A percentile compares a stretch with the other conserved stretches of the same genome.
phyloP scores from a whole-genome alignment of 140 eudicot genomes.

The Anethum foeniculum region DNA sequence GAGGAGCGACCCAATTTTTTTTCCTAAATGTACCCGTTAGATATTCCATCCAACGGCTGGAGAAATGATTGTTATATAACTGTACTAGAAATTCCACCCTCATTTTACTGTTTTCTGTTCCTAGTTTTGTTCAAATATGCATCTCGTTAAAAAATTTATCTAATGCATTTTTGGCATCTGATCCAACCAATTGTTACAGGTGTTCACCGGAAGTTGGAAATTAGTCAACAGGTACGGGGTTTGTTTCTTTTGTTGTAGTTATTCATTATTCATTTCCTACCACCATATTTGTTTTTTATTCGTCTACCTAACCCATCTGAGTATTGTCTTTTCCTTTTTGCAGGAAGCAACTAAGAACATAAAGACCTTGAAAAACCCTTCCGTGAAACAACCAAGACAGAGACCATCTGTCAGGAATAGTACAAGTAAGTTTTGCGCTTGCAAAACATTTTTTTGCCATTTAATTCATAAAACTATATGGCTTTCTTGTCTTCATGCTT shows the following conservation, averaged over 20 bases:
- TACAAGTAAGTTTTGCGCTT: constrained; percentile 25
- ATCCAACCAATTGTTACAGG: constrained; percentile 4
- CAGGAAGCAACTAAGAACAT: constrained; percentile 30
- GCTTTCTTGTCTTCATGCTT: neutral
- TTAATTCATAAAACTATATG: neutral
- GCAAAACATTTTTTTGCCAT: neutral
- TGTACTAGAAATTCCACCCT: neutral
- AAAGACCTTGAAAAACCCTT: constrained; percentile 14
- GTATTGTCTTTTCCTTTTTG: neutral
- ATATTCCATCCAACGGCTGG: too few relatives aligned
- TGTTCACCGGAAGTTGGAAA: constrained; percentile 29
- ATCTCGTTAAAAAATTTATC: neutral
- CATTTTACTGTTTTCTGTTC: neutral
- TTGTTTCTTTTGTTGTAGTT: neutral
- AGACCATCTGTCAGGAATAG: constrained; percentile 41
- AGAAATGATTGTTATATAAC: too few relatives aligned
- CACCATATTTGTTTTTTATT: neutral
- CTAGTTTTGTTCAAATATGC: neutral
- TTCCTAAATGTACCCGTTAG: too few relatives aligned
- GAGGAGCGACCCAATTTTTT: too few relatives aligned
- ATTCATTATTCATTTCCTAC: too few relatives aligned
- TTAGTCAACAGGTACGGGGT: constrained; percentile 19
- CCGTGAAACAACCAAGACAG: constrained; percentile 26
- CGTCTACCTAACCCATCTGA: neutral
- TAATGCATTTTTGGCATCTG: neutral